phyloP scores from a whole-genome alignment of 2,329 filamentous ascomycete species.

The Cryphonectria naterciae region DNA sequence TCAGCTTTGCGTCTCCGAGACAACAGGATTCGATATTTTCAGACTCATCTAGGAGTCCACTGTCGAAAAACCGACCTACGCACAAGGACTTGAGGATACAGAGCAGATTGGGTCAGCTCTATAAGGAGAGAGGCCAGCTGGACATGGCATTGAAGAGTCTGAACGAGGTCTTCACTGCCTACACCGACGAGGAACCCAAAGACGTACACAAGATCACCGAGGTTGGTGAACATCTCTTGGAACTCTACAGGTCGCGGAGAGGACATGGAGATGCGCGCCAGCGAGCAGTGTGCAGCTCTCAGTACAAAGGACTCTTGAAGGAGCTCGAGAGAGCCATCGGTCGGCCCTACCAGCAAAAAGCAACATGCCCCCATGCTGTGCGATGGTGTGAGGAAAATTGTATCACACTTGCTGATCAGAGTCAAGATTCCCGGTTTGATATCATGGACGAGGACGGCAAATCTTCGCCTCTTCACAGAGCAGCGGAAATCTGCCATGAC shows the following conservation, averaged over 20 bases:
- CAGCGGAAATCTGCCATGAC: conserved; percentile 13
- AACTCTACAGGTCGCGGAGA: conserved; percentile 8
- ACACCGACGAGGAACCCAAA: not conserved
- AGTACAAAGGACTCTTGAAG: conserved; percentile 6
- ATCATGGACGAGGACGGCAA: conserved; percentile 4
- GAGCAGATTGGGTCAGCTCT: conserved; percentile 18
- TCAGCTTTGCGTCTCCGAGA: not conserved
- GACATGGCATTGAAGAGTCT: conserved; percentile 6
- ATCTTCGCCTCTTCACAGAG: conserved; percentile 19
- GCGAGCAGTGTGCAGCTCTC: conserved; percentile 11
- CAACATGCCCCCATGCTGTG: conserved; percentile 15
- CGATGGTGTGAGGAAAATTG: conserved; percentile 4
- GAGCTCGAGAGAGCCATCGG: conserved; percentile 15
- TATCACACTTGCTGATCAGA: not conserved
- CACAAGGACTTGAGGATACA: conserved; percentile 1
- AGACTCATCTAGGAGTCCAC: not conserved
- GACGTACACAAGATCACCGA: not conserved
- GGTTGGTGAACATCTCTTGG: conserved; percentile 6
- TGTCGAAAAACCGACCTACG: not conserved
- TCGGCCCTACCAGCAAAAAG: not conserved
- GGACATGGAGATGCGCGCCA: not conserved
- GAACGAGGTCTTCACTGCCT: conserved; percentile 11
- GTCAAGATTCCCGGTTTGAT: conserved; percentile 12
- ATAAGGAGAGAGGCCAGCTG: conserved; percentile 16
- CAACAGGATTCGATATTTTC: not conserved